A percentile compares a stretch with the other conserved stretches of the same genome.
Evolutionary conservation across 108 stramenopile genomes (phyloP).

Genomic region (Skeletonema marinoi): DNA sequence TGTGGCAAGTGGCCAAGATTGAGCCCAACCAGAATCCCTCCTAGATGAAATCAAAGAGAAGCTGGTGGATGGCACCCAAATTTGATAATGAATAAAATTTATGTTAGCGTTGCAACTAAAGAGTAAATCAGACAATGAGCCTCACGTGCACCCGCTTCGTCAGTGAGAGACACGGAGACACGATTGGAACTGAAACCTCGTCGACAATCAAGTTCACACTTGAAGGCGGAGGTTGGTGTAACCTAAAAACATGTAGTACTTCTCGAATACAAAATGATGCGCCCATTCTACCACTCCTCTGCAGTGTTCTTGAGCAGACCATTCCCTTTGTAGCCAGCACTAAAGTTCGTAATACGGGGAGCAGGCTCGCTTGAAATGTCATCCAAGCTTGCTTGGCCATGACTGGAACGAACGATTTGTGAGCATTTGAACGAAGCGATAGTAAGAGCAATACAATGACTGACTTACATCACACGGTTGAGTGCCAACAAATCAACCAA

Average conservation of each 20-base stretch:
- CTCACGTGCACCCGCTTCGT: background rate
- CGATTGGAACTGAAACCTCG: background rate
- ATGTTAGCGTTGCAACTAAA: background rate
- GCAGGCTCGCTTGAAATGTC: constrained; percentile 23
- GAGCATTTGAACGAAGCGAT: background rate
- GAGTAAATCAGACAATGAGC: background rate
- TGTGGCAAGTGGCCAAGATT: no score
- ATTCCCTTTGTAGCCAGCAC: constrained; percentile 22
- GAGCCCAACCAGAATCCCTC: background rate
- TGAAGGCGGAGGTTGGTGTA: background rate
- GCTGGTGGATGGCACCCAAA: background rate
- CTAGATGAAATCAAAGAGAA: background rate
- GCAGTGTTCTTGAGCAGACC: background rate
- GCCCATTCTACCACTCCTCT: background rate
- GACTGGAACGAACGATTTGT: background rate
- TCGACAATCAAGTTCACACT: background rate
- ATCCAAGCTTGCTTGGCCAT: constrained; percentile 21
- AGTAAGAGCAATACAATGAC: background rate
- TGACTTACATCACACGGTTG: constrained; percentile 11
- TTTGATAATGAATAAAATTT: background rate
- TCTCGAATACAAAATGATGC: background rate
- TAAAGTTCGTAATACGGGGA: constrained; percentile 42
- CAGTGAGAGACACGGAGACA: background rate
- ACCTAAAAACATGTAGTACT: background rate
- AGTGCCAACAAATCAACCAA: constrained; percentile 33